Evolutionary conservation across 2,329 filamentous ascomycete genomes (phyloP), one percentile per base, ranked within the genome.

Genomic region (Amauroascus niger): DNA sequence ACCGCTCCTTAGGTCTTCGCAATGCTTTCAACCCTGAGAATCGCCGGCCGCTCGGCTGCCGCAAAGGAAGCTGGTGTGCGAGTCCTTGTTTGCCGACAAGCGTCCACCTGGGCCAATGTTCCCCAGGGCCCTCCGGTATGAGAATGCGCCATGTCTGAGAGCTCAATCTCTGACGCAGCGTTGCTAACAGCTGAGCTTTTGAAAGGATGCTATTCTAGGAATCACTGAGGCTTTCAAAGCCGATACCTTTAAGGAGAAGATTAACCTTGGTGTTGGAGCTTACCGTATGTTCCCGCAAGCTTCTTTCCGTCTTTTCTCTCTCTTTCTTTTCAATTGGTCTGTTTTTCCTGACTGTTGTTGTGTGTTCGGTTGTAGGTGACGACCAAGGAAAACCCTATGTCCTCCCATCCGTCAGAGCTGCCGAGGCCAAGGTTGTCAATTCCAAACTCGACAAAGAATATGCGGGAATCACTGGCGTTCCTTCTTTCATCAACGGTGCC

Each of bases 151-250:
- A 50, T 9, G 32, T 33, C 14, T 13, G 43, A 8, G 26, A 39
- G 28, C 26, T 48, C 40, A 32, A 26, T 53, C 7, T 16, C n/a
- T n/a, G n/a, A 26, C 7, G 33, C 49, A 30, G 24, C 39, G 40
- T 45, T 24, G 26, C 49, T 53, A 18, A 46, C 49, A 32, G 53
- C 37, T 48, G 41, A 44, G 35, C 28, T 47, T 41, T 6, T n/a
- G n/a, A 33, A 32, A 69, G 67, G 69, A 71, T 64, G 74, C 73
- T 28, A 76, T 76, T 61, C 67, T 76, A 57, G 74, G 75, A 66
- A 75, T 98, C 75, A 97, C 93, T 59, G 93, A 98, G 77, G 93
- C 93, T 58, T 98, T 93, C 86, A 98, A 97, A 81, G 90, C 90
- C 73, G 93, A 98, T 72, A 80, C 78, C 66, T 91, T 94, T 74